Conservation (phyloP, 2,329 filamentous ascomycete species). For the Seiridium unicorne region DNA sequence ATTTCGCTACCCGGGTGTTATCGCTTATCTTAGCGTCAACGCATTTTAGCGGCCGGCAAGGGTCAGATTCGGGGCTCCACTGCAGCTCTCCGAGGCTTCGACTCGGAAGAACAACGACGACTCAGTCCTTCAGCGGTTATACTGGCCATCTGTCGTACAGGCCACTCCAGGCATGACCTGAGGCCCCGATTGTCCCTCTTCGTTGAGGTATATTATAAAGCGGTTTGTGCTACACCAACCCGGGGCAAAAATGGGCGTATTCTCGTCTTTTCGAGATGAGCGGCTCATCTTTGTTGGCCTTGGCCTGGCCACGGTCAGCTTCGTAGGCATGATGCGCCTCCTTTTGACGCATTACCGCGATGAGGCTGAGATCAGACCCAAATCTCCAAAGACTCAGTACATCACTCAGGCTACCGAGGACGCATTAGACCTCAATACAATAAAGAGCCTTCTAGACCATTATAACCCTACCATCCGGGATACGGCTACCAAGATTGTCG, state of each 20-base stretch:
- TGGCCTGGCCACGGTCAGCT: slow-evolving; percentile 56
- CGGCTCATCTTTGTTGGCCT: slow-evolving; percentile 52
- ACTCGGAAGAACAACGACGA: too few species aligned
- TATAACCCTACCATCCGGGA: slow-evolving; percentile 73
- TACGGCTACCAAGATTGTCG: slow-evolving; percentile 60
- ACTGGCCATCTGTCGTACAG: too few species aligned
- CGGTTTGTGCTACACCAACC: slow-evolving; percentile 6
- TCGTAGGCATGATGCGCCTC: slow-evolving; percentile 55
- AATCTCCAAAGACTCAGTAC: slow-evolving; percentile 66
- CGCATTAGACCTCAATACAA: slow-evolving; percentile 62
- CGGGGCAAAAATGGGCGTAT: slow-evolving; percentile 35
- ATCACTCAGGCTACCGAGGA: slow-evolving; percentile 76
- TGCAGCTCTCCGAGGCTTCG: background rate
- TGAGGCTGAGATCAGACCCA: slow-evolving; percentile 64
- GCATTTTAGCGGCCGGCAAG: background rate
- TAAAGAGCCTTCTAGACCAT: slow-evolving; percentile 66
- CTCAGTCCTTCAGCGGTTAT: too few species aligned
- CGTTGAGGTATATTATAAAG: background rate
- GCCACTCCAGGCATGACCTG: background rate
- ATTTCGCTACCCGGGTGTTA: slow-evolving; percentile 1
- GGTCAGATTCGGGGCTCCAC: background rate
- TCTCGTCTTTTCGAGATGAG: slow-evolving; percentile 45
- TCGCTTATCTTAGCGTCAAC: background rate
- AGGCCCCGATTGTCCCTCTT: background rate
- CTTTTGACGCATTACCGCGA: slow-evolving; percentile 60